A percentile compares a stretch with the other conserved stretches of the same genome.
These are phyloP conservation scores for Drechslerella stenobrocha DNA, from an alignment of 2,329 filamentous ascomycete species.

Conservation along the genomic window DNA sequence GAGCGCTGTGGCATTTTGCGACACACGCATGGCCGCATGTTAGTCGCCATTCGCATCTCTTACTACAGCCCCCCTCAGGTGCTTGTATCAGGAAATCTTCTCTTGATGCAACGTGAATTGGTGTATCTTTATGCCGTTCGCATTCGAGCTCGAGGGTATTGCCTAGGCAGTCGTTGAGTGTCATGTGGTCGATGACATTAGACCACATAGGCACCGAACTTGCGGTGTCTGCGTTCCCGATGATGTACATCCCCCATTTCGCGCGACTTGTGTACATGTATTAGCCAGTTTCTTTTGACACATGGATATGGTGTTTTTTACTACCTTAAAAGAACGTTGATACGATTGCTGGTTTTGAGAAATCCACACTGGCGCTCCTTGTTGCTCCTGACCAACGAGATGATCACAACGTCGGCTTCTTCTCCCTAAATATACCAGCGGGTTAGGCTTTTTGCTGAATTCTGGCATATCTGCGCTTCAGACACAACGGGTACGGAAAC, in stretches of 20 bases:
- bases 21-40: slow-evolving; percentile 51
- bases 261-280: slow-evolving; percentile 60
- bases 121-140: slow-evolving; percentile 63
- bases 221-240: slow-evolving; percentile 68
- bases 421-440: slow-evolving; percentile 70
- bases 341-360: slow-evolving; percentile 52
- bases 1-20: slow-evolving; percentile 53
- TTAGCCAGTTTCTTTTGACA: not conserved
- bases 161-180: slow-evolving; percentile 59
- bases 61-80: slow-evolving; percentile 67
- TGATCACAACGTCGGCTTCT: slow-evolving; percentile 70
- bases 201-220: slow-evolving; percentile 63
- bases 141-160: slow-evolving; percentile 62
- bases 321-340: slow-evolving; percentile 50
- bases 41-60: slow-evolving; percentile 57
- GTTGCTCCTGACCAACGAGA: slow-evolving; percentile 74
- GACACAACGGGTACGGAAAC: slow-evolving; percentile 56
- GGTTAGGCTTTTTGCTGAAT: not conserved
- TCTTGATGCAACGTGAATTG: slow-evolving; percentile 60
- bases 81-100: slow-evolving; percentile 63
- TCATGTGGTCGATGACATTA: slow-evolving; percentile 58
- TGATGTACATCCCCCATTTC: slow-evolving; percentile 70
- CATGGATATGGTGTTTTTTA: too few species aligned
- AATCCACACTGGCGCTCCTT: slow-evolving; percentile 61
- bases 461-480: slow-evolving; percentile 60